Evolutionary conservation across 1,139 yeast species (phyloP).

Genomic region (Eremothecium gossypii): DNA sequence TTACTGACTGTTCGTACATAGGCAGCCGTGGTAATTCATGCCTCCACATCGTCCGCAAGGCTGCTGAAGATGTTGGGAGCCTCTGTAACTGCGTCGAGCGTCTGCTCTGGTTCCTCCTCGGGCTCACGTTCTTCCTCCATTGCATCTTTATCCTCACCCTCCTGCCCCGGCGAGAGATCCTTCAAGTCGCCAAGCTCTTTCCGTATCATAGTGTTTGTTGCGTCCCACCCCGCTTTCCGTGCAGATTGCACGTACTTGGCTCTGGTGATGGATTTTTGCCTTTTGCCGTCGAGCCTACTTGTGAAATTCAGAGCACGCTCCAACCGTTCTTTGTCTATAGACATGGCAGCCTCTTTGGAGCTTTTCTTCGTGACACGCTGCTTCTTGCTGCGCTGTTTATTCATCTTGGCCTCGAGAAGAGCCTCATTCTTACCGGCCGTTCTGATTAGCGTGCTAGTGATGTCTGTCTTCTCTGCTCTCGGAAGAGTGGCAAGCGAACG

Average conservation of each 20-base stretch:
- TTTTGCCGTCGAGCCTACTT: conserved; percentile 52
- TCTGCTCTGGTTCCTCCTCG: conserved; percentile 8
- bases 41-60: conserved; percentile 43
- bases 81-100: conserved; percentile 20
- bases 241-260: conserved; percentile 52
- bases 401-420: conserved; percentile 47
- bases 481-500: conserved; percentile 44
- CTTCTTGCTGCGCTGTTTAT: conserved; percentile 34
- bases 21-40: conserved; percentile 19
- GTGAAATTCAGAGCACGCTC: conserved; percentile 45
- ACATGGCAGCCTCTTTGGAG: conserved; percentile 32
- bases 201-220: conserved; percentile 44
- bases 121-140: conserved; percentile 10
- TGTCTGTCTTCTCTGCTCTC: conserved; percentile 48
- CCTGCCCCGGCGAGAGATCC: neutral
- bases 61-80: conserved; percentile 38
- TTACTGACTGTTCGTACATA: no score
- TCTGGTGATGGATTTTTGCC: conserved; percentile 53
- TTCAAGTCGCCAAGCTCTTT: conserved; percentile 23
- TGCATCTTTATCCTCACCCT: conserved; percentile 25
- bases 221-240: conserved; percentile 68
- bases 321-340: conserved; percentile 32
- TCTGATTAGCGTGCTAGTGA: conserved; percentile 56
- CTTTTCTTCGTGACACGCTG: conserved; percentile 30
- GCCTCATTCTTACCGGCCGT: conserved; percentile 58